Percentiles rank a stretch among this genome's conserved stretches.
Evolutionary conservation across 176 grass and related monocot species (phyloP).

Genomic region (Tuctoria greenei): DNA sequence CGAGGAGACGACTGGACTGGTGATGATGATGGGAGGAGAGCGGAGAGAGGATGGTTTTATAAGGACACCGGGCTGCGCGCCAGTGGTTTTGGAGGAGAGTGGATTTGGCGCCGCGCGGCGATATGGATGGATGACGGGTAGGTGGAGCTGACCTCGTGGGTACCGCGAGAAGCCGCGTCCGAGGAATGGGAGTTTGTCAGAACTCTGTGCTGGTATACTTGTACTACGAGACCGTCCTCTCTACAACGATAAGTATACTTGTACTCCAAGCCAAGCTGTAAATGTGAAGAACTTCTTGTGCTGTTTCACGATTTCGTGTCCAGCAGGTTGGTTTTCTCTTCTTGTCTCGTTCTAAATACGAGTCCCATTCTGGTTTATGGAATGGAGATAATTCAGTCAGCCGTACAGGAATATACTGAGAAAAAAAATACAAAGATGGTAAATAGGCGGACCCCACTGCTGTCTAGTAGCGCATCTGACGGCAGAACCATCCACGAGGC

Average conservation of each 20-base stretch:
- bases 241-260: background rate
- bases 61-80: conserved; percentile 19
- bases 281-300: no score
- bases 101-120: conserved; percentile 44
- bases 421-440: no score
- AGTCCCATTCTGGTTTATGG: no score
- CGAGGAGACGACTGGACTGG: background rate
- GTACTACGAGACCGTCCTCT: background rate
- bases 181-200: no score
- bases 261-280: background rate
- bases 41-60: conserved; percentile 19
- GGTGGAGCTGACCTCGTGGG: background rate
- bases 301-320: background rate
- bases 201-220: background rate
- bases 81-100: conserved; percentile 29
- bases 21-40: background rate
- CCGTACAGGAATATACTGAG: no score
- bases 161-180: background rate
- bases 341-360: no score
- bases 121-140: no score
- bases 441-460: background rate
- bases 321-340: no score
- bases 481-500: background rate
- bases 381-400: no score
- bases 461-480: background rate